Evolutionary conservation across 257 asterid genomes (phyloP), one percentile per base, ranked within the genome.

Genomic region (Leptodermis oblonga): DNA sequence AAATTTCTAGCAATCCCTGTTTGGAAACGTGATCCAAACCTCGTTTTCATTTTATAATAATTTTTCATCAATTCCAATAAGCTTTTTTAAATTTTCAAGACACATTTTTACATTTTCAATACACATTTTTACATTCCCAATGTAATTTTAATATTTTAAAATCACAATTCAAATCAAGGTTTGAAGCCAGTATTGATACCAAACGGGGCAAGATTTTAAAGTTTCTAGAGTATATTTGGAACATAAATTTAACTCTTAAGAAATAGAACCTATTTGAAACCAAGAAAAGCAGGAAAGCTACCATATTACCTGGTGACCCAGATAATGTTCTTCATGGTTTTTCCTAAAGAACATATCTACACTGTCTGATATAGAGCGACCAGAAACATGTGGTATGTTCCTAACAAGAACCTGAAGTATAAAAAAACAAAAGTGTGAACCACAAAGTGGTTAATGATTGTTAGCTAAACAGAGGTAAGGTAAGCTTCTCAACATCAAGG

Each of bases 261-360:
- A 62, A 22, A 42, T 64, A 31, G 15, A 41, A 43, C 34, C 68
- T 30, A 6, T 49, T 52, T 25, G 26, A 52, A 39, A 55, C 43
- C 0, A 42, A 14, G 23, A 37, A 71, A 61, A 6, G 71, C 34
- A 67, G n/a, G n/a, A n/a, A n/a, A n/a, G n/a, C n/a, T n/a, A 33
- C 62, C n/a, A 22, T 33, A 66, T 68, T 84, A 94, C 99, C 96
- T 91, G 99, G 87, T 94, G 96, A 74, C 95, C 87, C 33, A 91
- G 86, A 85, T 91, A 94, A 74, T 86, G 95, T 79, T 94, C 92
- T 41, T 87, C 88, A 73, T 94, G 97, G 81, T 89, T 91, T 82
- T 79, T 89, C 69, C 68, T 78, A 60, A 94, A 94, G 87, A 86
- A 94, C 58, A 77, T 80, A 11, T 91, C 97, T 15, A 87, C 86